Conservation (phyloP, 129 eudicot species). For the Oenanthe sinensis region DNA sequence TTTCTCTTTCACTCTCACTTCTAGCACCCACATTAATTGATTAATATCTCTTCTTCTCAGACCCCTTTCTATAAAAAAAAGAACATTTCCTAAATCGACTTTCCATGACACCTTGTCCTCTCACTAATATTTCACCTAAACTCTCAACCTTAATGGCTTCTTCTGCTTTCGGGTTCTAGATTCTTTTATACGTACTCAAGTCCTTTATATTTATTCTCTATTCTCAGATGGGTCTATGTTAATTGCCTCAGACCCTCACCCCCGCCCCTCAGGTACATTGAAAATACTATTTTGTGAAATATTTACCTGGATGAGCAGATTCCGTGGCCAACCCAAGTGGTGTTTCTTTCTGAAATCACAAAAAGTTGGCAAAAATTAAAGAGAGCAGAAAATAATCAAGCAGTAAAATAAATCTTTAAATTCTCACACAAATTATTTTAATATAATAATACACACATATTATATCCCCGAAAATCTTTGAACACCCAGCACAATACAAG, state of each 20-base stretch:
- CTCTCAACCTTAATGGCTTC: no score
- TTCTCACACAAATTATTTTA: neutral
- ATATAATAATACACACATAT: neutral
- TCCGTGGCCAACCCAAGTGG: conserved; percentile 71
- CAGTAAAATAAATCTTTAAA: neutral
- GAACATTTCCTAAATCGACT: no score
- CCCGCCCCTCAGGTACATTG: neutral
- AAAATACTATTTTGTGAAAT: neutral
- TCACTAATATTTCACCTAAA: no score
- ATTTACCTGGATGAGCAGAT: conserved; percentile 95
- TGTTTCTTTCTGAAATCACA: conserved; percentile 64
- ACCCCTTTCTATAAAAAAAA: no score
- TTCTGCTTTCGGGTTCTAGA: no score
- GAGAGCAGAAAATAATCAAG: neutral
- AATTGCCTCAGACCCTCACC: neutral
- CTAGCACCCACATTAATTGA: no score
- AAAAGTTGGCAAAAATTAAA: neutral
- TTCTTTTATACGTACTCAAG: no score
- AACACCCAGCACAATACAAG: neutral
- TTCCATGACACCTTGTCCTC: no score
- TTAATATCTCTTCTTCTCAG: no score
- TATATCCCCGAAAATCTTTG: neutral
- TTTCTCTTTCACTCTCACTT: no score
- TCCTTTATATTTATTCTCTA: no score
- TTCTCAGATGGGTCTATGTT: neutral